Percentiles rank a stretch among this genome's conserved stretches.
Evolutionary conservation across 257 asterid genomes (phyloP).

Genomic region (Ligustrum vulgare): DNA sequence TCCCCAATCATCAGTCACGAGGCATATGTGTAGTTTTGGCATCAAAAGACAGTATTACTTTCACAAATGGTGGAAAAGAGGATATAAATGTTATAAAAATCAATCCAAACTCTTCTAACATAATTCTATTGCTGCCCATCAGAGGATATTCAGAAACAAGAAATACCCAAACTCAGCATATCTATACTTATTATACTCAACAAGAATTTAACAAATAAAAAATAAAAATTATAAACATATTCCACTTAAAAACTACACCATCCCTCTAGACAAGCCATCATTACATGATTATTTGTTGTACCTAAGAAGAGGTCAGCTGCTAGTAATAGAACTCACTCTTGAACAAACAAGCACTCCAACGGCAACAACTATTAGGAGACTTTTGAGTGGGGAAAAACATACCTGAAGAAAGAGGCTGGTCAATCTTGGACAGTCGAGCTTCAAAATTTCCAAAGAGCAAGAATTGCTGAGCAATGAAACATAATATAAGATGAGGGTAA

Average conservation of each 20-base stretch:
- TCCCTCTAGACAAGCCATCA: background rate
- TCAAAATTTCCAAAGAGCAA: slow-evolving; percentile 75
- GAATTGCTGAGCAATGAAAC: slow-evolving; percentile 67
- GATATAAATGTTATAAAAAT: background rate
- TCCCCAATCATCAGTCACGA: background rate
- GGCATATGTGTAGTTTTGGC: background rate
- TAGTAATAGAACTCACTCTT: background rate
- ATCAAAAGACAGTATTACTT: background rate
- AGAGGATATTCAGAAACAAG: background rate
- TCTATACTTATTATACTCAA: background rate
- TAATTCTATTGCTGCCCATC: background rate
- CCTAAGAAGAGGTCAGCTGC: background rate
- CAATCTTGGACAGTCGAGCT: slow-evolving; percentile 86
- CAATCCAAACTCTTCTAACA: background rate
- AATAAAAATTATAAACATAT: background rate
- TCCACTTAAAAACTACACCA: background rate
- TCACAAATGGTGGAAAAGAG: background rate
- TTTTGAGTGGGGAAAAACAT: slow-evolving; percentile 11
- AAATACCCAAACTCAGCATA: background rate
- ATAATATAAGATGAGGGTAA: slow-evolving; percentile 20
- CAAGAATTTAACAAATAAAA: background rate
- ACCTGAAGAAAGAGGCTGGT: slow-evolving; percentile 98
- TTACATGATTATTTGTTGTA: background rate
- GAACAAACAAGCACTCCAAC: background rate
- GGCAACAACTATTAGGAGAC: background rate